Evolutionary conservation across 2,329 filamentous ascomycete genomes (phyloP), one percentile per base, ranked within the genome.

Genomic region (Fusarium sp.): DNA sequence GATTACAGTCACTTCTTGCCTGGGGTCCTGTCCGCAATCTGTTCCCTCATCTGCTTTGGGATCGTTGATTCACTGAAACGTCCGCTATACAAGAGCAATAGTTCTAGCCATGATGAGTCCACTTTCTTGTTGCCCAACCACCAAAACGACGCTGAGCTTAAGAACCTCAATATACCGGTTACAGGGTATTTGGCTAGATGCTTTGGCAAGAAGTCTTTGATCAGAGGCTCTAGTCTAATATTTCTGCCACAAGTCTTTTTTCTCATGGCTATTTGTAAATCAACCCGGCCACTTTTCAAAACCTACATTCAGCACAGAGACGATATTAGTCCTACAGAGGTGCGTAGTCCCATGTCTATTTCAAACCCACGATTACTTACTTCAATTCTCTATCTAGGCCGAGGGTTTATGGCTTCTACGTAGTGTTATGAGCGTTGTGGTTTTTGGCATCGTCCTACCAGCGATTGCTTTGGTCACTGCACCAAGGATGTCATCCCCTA

Each of bases 261-360:
- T 29, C 17, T 56, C n/a, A 56, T 56, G 39, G 53, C 39, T 35
- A 35, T 56, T 17, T 56, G 53, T 4, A 56, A 56, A 33, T 56
- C 53, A 20, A 56, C 53, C 27, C 53, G 53, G 18, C 53, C 53
- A 13, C 39, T 56, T 35, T 56, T 56, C 53, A 56, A 45, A 56
- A 25, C n/a, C 18, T 46, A 56, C 14, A 35, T 56, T 6, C 53
- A 56, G 27, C 39, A 56, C 15, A 33, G 39, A 35, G 53, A 56
- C 14, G 12, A 25, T 15, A n/a, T 33, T 20, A 46, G 22, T 4
- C 29, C 53, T 27, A 35, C n/a, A 12, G 27, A 56, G 38, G 53
- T 56, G 7, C 3, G 29, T 6, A 12, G 5, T 14, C 4, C 18
- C 20, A 31, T 11, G 18, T 27, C 18, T 13, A 11, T n/a, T 25